phyloP scores from a whole-genome alignment of 2,329 filamentous ascomycete genomes.

The Didymella arachidicola region DNA sequence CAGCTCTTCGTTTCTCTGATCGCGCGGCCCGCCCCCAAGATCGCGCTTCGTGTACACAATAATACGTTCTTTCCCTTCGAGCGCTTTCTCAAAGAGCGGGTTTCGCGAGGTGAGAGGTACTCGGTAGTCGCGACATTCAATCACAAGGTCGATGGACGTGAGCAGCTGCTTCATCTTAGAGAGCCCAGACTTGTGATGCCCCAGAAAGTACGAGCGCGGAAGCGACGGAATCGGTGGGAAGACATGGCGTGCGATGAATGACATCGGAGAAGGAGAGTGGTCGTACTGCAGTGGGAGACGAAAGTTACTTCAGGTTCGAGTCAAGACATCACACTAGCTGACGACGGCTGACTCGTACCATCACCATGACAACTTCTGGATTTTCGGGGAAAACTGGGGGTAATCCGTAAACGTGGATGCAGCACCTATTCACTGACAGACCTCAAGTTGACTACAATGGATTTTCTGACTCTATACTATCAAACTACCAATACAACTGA shows the following conservation, averaged over 20 bases:
- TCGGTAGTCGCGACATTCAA: conserved; percentile 94
- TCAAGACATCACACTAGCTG: conserved; percentile 4
- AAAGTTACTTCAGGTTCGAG: conserved; percentile 10
- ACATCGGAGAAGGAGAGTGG: conserved; percentile 35
- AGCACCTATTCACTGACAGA: neutral
- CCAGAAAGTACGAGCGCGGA: conserved; percentile 90
- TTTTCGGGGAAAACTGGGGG: neutral
- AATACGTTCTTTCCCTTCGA: conserved; percentile 76
- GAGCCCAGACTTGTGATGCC: conserved; percentile 86
- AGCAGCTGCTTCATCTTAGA: conserved; percentile 83
- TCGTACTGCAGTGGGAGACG: neutral
- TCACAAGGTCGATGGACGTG: conserved; percentile 81
- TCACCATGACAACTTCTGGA: neutral
- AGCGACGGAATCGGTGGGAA: conserved; percentile 80
- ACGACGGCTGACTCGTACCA: conserved; percentile 15
- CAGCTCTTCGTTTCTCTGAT: conserved; percentile 56
- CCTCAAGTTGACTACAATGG: neutral
- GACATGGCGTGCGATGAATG: conserved; percentile 72
- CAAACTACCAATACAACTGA: conserved; percentile 17
- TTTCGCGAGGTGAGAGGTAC: conserved; percentile 90
- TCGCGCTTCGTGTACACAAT: conserved; percentile 93
- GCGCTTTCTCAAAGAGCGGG: conserved; percentile 80
- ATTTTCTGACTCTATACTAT: conserved; percentile 13
- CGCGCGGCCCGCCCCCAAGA: conserved; percentile 40
- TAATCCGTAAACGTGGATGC: neutral